A percentile compares a stretch with the other conserved stretches of the same genome.
Evolutionary conservation across 192 early-diverging fungal genomes (phyloP).

Genomic region (Phycomyces blakesleeanus): DNA sequence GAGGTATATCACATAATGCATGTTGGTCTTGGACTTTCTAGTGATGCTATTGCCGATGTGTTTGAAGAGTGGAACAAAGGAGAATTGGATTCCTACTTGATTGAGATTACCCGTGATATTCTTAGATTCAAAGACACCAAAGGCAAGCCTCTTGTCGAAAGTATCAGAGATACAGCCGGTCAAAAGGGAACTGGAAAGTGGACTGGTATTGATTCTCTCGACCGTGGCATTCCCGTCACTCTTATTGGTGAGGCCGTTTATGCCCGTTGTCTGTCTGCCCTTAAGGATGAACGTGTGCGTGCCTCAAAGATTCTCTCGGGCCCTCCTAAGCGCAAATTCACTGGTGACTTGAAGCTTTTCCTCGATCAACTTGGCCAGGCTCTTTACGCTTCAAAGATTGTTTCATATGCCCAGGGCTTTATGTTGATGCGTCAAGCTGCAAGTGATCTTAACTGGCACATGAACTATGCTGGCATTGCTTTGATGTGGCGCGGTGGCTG

Average conservation of each 20-base stretch:
- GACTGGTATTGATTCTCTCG: slow-evolving; percentile 94
- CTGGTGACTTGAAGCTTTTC: slow-evolving; percentile 86
- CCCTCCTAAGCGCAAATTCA: slow-evolving; percentile 61
- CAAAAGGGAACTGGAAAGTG: slow-evolving; percentile 99
- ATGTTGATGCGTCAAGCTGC: slow-evolving; percentile 97
- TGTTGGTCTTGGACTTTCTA: slow-evolving; percentile 71
- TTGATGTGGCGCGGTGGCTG: slow-evolving; percentile 99
- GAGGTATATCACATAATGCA: slow-evolving; percentile 94
- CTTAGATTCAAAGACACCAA: slow-evolving; percentile 90
- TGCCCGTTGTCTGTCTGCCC: slow-evolving; percentile 90
- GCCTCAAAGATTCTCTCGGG: slow-evolving; percentile 85
- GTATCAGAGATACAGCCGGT: slow-evolving; percentile 94
- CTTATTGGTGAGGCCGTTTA: slow-evolving; percentile 98
- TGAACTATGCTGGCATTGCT: slow-evolving; percentile 97
- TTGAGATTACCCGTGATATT: slow-evolving; percentile 95
- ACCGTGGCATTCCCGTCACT: slow-evolving; percentile 94
- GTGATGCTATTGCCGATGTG: slow-evolving; percentile 86
- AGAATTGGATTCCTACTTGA: slow-evolving; percentile 94
- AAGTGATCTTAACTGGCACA: slow-evolving; percentile 87
- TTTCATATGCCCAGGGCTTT: slow-evolving; percentile 98
- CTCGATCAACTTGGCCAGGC: slow-evolving; percentile 88
- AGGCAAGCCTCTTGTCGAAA: slow-evolving; percentile 81
- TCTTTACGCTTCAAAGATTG: slow-evolving; percentile 96
- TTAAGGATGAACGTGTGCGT: slow-evolving; percentile 93
- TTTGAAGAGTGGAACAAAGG: slow-evolving; percentile 97